Base-by-base conservation (phyloP, 805 yeast species). In the Cyberlindnera mrakii region DNA sequence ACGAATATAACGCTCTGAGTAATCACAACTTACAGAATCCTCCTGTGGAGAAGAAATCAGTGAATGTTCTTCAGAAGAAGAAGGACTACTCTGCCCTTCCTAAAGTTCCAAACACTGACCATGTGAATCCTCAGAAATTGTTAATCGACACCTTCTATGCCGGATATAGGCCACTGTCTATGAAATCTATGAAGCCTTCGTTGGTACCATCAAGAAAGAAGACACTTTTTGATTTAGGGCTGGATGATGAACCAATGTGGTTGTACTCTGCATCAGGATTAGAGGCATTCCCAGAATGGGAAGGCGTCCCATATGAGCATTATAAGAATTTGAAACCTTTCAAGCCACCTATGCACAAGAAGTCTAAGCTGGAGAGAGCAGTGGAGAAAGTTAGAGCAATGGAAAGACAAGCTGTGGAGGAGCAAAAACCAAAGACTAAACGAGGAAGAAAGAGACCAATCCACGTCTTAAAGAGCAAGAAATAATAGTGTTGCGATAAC, bases 221-320 rank as follows among this genome's bases (percentile, higher is more conserved):
- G 55, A 31, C 49, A 43, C 16, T 51, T 47, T 40, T 60, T 51
- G 45, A 60, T 50, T 33, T 49, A 5, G 47, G 48, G 4, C 8
- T 49, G 19, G 40, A 43, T 6, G 43, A 42, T n/a, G 52, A 46
- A 17, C 54, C 63, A 1, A 57, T 62, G 7, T 65, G 69, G 69
- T 52, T 55, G 17, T 55, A 57, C 41, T 63, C 68, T 11, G 67
- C 68, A 1, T 56, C 67, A 1, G 68, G 69, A 0, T 40, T 59
- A 11, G 67, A 65, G 43, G 50, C 48, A n/a, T 65, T 58, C 40
- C 51, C 52, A 14, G 68, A 68, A 29, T 52, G 57, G 40, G 61
- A 61, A 8, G 52, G 61, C 8, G 50, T 55, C 5, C 50, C 50
- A 5, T 25, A 25, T 17, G 43, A 46, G 19, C 41, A 34, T 17